Base-by-base conservation (phyloP, 352 stramenopile genomes). In the Globisporangium spiculum region DNA sequence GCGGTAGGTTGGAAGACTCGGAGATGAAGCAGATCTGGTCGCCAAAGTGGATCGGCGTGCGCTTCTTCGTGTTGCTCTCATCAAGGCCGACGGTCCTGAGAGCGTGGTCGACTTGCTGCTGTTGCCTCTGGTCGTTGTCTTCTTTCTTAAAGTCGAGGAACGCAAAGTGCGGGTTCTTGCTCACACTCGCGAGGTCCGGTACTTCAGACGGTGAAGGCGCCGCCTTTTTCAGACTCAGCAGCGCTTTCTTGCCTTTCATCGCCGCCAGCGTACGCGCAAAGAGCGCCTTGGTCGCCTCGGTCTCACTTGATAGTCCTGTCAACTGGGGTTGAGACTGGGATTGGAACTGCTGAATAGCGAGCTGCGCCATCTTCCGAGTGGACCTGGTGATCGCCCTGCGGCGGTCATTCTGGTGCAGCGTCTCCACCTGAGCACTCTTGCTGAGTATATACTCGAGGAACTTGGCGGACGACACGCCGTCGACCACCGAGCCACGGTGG, bases 21-120 rank as follows among this genome's bases (percentile, higher is more conserved):
- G 81, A 90, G 26, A 92, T 68, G 26, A 92, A 66, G 56, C 81
- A 89, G 57, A 92, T 77, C 44, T 79, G 69, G 58, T 92, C 84
- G 14, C 84, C 84, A 60, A 82, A 92, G 67, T 78, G 78, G 20
- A 90, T 74, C 0, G 84, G 81, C 32, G 70, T 77, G 55, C 77
- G 80, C 26, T 65, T 77, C 8, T 71, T 65, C n/a, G 78, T 77
- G 67, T 92, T 91, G 26, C 81, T 72, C 20, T 78, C 71, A 14
- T 83, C 66, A 0, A 80, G 58, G 1, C 75, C 72, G 18, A 71
- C 62, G 62, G 62, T 75, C 65, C 72, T 83, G 55, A 16, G 65
- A 16, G 36, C 14, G 14, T 52, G 2, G 3, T 32, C 27, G 27
- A 2, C 27, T 32, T 46, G 38, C 38, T 48, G 38, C 38, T 46